These are phyloP conservation scores for Gossypium sturtianum DNA, from an alignment of 345 rosid species.

Conservation along the genomic window DNA sequence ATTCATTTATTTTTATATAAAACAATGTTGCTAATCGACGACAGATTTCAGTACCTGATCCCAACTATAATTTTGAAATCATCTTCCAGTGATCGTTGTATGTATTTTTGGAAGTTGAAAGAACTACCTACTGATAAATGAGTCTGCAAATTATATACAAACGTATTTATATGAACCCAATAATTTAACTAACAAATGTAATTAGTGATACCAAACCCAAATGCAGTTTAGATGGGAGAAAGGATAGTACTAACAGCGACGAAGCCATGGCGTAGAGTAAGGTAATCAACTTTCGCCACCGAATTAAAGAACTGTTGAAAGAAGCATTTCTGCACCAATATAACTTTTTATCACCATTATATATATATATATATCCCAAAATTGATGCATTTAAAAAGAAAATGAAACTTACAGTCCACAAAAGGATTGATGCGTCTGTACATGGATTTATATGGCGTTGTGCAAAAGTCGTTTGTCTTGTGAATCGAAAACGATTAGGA, in stretches of 20 bases:
- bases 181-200: background rate
- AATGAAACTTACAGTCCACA: constrained; percentile 49
- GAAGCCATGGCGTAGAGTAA: constrained; percentile 77
- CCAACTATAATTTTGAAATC: constrained; percentile 14
- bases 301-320: constrained; percentile 61
- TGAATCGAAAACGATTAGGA: constrained; percentile 52
- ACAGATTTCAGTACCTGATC: constrained; percentile 1
- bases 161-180: background rate
- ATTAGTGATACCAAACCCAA: background rate
- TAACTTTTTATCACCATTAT: background rate
- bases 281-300: constrained; percentile 69
- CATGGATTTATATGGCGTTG: constrained; percentile 52
- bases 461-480: constrained; percentile 66
- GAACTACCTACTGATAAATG: background rate
- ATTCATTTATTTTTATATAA: background rate
- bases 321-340: constrained; percentile 56
- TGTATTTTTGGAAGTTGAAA: constrained; percentile 9
- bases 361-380: too few species aligned
- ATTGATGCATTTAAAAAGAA: background rate
- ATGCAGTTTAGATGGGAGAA: constrained; percentile 12
- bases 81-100: background rate
- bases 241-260: constrained; percentile 33
- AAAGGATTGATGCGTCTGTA: constrained; percentile 28
- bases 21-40: background rate
- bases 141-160: background rate